These are phyloP conservation scores for Cicer chorassanicum DNA, from an alignment of 306 rosid species.

Conservation along the genomic window DNA sequence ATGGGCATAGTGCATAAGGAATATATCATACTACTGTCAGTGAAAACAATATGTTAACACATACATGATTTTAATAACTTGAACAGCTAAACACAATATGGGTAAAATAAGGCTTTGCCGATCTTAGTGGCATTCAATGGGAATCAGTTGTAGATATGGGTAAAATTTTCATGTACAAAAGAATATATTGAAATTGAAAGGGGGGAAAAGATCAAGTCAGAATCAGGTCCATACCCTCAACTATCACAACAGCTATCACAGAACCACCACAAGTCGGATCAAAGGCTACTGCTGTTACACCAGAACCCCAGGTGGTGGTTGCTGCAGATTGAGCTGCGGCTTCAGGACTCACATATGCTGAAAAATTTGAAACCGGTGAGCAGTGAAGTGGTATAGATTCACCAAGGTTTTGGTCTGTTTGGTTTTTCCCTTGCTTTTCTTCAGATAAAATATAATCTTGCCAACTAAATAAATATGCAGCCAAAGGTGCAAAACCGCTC, in stretches of 20 bases:
- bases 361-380: slow-evolving; percentile 98
- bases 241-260: slow-evolving; percentile 87
- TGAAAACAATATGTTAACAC: too few species aligned
- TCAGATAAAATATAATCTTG: slow-evolving; percentile 81
- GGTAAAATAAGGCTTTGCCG: not conserved
- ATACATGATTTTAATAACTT: not conserved
- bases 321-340: slow-evolving; percentile 91
- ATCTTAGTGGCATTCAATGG: not conserved
- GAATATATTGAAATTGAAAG: not conserved
- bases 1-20: not conserved
- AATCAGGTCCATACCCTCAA: slow-evolving; percentile 69
- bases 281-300: slow-evolving; percentile 94
- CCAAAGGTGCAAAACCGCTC: slow-evolving; percentile 90
- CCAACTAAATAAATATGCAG: slow-evolving; percentile 93
- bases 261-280: slow-evolving; percentile 96
- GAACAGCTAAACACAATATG: slow-evolving; percentile 11
- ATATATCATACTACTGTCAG: not conserved
- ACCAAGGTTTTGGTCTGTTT: slow-evolving; percentile 61
- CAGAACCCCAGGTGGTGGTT: slow-evolving; percentile 96
- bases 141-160: not conserved
- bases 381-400: slow-evolving; percentile 81
- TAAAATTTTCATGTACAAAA: slow-evolving; percentile 24
- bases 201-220: slow-evolving; percentile 23
- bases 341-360: slow-evolving; percentile 96
- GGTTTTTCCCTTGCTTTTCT: slow-evolving; percentile 72